A percentile compares a stretch with the other conserved stretches of the same genome.
These are phyloP conservation scores for Pichia sp. DNA, from an alignment of 1,139 yeast species.

Conservation along the genomic window DNA sequence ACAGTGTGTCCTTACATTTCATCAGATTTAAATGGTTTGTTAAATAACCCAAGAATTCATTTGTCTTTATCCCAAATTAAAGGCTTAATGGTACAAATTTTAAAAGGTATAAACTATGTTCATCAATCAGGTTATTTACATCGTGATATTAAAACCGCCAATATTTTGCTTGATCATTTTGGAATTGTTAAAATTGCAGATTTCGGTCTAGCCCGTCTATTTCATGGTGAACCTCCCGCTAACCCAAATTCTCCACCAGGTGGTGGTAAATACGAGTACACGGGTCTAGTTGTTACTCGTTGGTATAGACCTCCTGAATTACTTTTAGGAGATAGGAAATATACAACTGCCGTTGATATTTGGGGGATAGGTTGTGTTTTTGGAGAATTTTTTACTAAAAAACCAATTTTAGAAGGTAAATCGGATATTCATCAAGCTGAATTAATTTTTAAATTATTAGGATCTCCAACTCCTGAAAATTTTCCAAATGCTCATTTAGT, in stretches of 20 bases:
- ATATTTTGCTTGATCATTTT: conserved; percentile 66
- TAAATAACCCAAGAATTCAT: conserved; percentile 71
- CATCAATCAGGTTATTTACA: conserved; percentile 72
- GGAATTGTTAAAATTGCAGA: conserved; percentile 88
- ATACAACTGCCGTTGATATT: conserved; percentile 90
- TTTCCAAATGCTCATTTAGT: conserved; percentile 64
- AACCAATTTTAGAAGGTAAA: conserved; percentile 80
- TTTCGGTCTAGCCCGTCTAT: conserved; percentile 83
- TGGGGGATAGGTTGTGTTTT: conserved; percentile 98
- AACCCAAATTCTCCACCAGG: conserved; percentile 45
- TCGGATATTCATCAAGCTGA: conserved; percentile 91
- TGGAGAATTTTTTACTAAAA: conserved; percentile 77
- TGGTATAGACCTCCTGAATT: conserved; percentile 98
- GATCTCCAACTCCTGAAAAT: conserved; percentile 60
- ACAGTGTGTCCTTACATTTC: conserved; percentile 94
- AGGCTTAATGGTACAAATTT: conserved; percentile 72
- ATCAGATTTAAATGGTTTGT: conserved; percentile 86
- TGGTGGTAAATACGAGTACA: conserved; percentile 74
- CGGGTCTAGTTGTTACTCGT: conserved; percentile 89
- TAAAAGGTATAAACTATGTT: conserved; percentile 74
- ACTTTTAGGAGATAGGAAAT: conserved; percentile 73
- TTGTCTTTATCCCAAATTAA: conserved; percentile 67
- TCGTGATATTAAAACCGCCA: conserved; percentile 93
- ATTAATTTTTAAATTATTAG: conserved; percentile 70
- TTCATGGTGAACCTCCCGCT: conserved; percentile 61